Conservation (phyloP, 768 basidiomycete genomes). For the Collybia sp. region DNA sequence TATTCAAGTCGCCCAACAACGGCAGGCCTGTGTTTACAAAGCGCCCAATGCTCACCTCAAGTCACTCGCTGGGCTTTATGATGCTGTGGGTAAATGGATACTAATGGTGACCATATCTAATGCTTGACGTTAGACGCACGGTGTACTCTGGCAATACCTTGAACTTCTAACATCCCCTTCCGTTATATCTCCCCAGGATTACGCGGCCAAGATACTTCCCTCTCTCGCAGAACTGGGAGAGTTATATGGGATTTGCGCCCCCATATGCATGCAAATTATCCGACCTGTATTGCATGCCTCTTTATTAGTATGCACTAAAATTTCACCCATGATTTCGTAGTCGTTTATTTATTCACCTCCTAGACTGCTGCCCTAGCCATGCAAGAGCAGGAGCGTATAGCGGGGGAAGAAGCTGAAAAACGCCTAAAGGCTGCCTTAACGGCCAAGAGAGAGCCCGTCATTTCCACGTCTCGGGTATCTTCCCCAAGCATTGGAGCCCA, state of each 20-base stretch:
- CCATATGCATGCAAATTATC: constrained; percentile 92
- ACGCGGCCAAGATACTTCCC: constrained; percentile 71
- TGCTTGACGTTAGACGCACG: constrained; percentile 63
- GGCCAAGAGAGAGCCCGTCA: constrained; percentile 69
- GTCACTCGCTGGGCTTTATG: constrained; percentile 82
- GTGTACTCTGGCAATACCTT: constrained; percentile 87
- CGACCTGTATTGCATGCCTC: constrained; percentile 71
- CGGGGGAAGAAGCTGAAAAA: constrained; percentile 75
- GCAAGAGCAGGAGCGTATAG: constrained; percentile 64
- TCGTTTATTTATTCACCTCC: constrained; percentile 6
- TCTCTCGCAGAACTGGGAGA: constrained; percentile 67
- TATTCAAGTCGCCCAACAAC: constrained; percentile 88
- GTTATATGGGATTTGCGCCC: constrained; percentile 75
- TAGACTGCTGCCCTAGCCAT: constrained; percentile 59
- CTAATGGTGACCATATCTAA: constrained; percentile 8
- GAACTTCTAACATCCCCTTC: constrained; percentile 78
- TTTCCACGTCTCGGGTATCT: constrained; percentile 51
- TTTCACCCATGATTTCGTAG: constrained; percentile 3
- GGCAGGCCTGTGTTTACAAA: constrained; percentile 78
- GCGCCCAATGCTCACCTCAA: constrained; percentile 77
- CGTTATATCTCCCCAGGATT: constrained; percentile 66
- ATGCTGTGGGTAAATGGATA: constrained; percentile 57
- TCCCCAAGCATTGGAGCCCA: constrained; percentile 46
- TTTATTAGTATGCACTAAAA: constrained; percentile 48
- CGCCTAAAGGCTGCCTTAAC: constrained; percentile 76